Evolutionary conservation across 169 alveolate species (phyloP).

Genomic region (Babesia ovata): DNA sequence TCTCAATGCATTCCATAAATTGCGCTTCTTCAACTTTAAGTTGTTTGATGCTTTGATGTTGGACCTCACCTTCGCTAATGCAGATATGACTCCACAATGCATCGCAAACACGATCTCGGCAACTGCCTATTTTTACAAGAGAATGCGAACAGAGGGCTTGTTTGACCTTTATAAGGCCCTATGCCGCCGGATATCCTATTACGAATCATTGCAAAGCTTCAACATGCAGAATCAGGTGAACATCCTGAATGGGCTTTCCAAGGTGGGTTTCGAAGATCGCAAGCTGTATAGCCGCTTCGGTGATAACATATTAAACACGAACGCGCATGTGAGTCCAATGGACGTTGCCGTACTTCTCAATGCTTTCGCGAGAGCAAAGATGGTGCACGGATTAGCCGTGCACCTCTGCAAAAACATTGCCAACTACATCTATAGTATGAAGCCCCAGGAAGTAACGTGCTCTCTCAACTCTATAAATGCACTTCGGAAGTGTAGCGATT

Average conservation of each 20-base stretch:
- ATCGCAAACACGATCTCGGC: conserved; percentile 63
- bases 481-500: neutral
- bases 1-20: conserved; percentile 50
- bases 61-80: conserved; percentile 12
- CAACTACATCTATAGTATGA: conserved; percentile 2
- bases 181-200: neutral
- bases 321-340: conserved; percentile 15
- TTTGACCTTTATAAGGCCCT: conserved; percentile 29
- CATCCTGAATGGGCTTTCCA: conserved; percentile 63
- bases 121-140: conserved; percentile 34
- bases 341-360: conserved; percentile 46
- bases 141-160: neutral
- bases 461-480: conserved; percentile 10
- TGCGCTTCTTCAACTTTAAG: conserved; percentile 10
- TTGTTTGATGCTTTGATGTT: conserved; percentile 11
- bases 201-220: conserved; percentile 17
- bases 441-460: conserved; percentile 22
- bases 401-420: conserved; percentile 10
- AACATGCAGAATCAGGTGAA: conserved; percentile 62
- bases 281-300: conserved; percentile 13
- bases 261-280: conserved; percentile 14
- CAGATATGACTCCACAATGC: conserved; percentile 68
- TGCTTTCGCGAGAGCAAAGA: conserved; percentile 31
- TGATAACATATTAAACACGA: neutral
- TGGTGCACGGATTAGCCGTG: neutral